A percentile compares a stretch with the other conserved stretches of the same genome.
These are phyloP conservation scores for Verticillium nonalfalfae DNA, from an alignment of 2,329 filamentous ascomycete genomes.

Conservation along the genomic window DNA sequence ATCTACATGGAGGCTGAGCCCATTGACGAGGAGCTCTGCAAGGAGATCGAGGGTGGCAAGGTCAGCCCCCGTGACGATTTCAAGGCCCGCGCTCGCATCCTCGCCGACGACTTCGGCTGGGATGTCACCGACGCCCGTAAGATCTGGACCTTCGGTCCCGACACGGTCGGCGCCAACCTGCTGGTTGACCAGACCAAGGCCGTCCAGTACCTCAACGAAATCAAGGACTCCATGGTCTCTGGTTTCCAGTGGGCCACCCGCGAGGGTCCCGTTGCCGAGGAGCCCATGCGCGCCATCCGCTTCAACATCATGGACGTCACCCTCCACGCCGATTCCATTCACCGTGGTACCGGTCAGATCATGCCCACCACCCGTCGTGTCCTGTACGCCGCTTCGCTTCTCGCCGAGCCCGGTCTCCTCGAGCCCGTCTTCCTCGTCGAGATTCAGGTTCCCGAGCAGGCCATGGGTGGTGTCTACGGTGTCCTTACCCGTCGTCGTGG, in stretches of 20 bases:
- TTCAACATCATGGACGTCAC: conserved; percentile 99
- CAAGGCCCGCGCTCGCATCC: conserved; percentile 93
- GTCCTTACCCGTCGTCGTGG: conserved; percentile 95
- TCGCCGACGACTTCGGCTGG: conserved; percentile 97
- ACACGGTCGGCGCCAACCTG: conserved; percentile 96
- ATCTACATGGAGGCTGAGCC: conserved; percentile 92
- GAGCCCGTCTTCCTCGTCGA: conserved; percentile 99
- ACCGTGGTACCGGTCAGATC: conserved; percentile 98
- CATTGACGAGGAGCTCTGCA: conserved; percentile 83
- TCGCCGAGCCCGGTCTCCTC: conserved; percentile 84
- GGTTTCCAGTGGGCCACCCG: conserved; percentile 99
- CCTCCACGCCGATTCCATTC: conserved; percentile 98
- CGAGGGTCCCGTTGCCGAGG: conserved; percentile 95
- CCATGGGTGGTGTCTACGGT: conserved; percentile 99
- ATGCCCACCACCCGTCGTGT: conserved; percentile 98
- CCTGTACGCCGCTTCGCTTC: conserved; percentile 84
- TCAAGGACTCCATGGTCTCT: conserved; percentile 99
- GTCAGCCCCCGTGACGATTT: conserved; percentile 95
- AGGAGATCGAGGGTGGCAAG: conserved; percentile 87
- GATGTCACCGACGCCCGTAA: conserved; percentile 99
- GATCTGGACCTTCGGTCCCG: conserved; percentile 99
- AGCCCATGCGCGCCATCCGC: conserved; percentile 94
- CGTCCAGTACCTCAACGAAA: conserved; percentile 99
- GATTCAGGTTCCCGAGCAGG: conserved; percentile 96
- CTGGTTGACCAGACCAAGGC: conserved; percentile 99